A percentile compares a stretch with the other conserved stretches of the same genome.
Conservation (phyloP, 2,329 filamentous ascomycete species). For the Daldinia sp. region DNA sequence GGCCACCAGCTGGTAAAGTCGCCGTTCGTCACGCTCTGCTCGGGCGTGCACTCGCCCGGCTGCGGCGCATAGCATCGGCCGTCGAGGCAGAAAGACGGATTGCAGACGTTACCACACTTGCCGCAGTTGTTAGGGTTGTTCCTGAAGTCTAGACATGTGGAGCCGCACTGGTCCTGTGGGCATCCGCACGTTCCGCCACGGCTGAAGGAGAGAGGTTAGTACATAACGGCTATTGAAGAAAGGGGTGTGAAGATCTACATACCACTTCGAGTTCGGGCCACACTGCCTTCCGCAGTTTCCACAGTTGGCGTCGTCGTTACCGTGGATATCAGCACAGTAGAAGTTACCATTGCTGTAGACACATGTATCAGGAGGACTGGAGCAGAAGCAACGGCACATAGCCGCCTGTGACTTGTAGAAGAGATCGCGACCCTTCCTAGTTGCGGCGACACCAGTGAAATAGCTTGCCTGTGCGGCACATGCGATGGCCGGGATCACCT, state of each 20-base stretch:
- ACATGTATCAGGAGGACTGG: conserved; percentile 15
- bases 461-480: conserved; percentile 24
- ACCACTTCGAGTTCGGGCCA: conserved; percentile 27
- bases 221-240: not conserved
- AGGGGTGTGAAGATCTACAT: not conserved
- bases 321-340: conserved; percentile 27
- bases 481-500: conserved; percentile 23
- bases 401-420: conserved; percentile 19
- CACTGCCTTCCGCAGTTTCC: conserved; percentile 28
- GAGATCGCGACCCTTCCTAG: conserved; percentile 14
- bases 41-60: conserved; percentile 16
- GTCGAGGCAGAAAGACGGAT: conserved; percentile 20
- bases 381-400: conserved; percentile 22
- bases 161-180: conserved; percentile 19
- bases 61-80: conserved; percentile 20
- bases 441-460: conserved; percentile 19
- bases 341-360: conserved; percentile 15
- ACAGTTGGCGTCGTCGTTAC: conserved; percentile 23
- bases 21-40: conserved; percentile 18
- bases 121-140: conserved; percentile 26
- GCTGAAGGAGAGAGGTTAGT: conserved; percentile 7
- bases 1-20: conserved; percentile 14
- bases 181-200: conserved; percentile 17
- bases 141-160: conserved; percentile 18
- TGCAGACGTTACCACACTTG: conserved; percentile 12